Percentiles rank a stretch among this genome's conserved stretches.
Evolutionary conservation across 176 grass and related monocot genomes (phyloP).

Genomic region (Calamus simplicifolius): DNA sequence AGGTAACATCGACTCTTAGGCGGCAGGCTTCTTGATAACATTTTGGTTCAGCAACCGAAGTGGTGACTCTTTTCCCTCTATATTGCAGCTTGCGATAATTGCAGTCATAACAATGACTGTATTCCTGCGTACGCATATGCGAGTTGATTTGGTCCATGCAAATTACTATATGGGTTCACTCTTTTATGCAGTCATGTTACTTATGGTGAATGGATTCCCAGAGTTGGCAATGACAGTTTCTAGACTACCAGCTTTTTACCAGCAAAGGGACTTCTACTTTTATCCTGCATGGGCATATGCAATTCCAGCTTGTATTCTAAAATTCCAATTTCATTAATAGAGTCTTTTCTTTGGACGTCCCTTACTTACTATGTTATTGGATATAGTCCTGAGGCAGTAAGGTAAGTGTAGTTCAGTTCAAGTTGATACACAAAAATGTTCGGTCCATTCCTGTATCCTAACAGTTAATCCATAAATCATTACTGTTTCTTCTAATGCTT

Average conservation of each 20-base stretch:
- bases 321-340: constrained; percentile 61
- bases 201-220: constrained; percentile 70
- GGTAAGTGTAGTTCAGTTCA: not conserved
- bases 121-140: no score
- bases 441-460: no score
- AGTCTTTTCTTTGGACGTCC: constrained; percentile 62
- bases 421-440: no score
- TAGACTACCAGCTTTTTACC: constrained; percentile 70
- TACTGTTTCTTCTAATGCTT: not conserved
- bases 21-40: no score
- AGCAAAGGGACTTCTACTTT: constrained; percentile 68
- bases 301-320: constrained; percentile 55
- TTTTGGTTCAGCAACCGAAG: no score
- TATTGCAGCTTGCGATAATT: no score
- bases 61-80: no score
- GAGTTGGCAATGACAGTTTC: constrained; percentile 57
- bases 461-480: no score
- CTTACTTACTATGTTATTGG: constrained; percentile 84
- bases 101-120: no score
- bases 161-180: constrained; percentile 44
- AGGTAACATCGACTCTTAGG: no score
- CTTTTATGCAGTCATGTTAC: constrained; percentile 51
- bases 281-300: constrained; percentile 89
- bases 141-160: no score
- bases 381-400: constrained; percentile 31